Evolutionary conservation across 768 basidiomycete genomes (phyloP), one percentile per base, ranked within the genome.

Genomic region (Mrakia blollopis): DNA sequence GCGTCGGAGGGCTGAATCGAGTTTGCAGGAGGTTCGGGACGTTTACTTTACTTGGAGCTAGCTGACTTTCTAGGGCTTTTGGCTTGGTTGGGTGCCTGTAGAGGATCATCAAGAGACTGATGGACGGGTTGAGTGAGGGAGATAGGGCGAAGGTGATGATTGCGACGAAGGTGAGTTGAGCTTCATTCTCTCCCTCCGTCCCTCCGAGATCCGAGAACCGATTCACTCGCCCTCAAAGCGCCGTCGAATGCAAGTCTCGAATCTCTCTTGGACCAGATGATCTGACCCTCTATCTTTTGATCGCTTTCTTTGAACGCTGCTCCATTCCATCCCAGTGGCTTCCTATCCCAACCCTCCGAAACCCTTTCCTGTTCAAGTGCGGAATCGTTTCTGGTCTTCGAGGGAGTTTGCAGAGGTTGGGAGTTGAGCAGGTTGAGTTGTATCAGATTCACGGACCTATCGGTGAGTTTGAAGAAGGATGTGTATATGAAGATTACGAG

Each of bases 361-460:
- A 80, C 74, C 77, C 73, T 52, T 81, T 82, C 79, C 65, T 83
- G 47, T 80, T 83, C 77, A 75, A 76, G 9, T 82, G 82, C 10
- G 82, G 80, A 6, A 72, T 82, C 63, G 81, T 84, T 5, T 74
- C 78, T 0, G 80, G 79, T 5, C 74, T 80, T 9, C 67, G 73
- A 30, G 78, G 78, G 14, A 81, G 80, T 0, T 78, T 82, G 41
- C 77, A 78, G 41, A 47, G 82, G 65, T 76, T 83, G 18, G 81
- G 81, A 16, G 69, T 83, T 0, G 80, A 81, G 7, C 61, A 61
- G 13, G 79, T 84, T 62, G 81, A 82, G 28, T 78, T 84, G 13
- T 82, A 82, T 41, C 80, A 81, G 79, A 79, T 82, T 57, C 83
- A 83, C 67, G 80, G 80, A 6, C 78, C 81, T 39, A 80, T 78